Evolutionary conservation across 2,329 filamentous ascomycete species (phyloP).

Genomic region (Exophiala lecanii-corni): DNA sequence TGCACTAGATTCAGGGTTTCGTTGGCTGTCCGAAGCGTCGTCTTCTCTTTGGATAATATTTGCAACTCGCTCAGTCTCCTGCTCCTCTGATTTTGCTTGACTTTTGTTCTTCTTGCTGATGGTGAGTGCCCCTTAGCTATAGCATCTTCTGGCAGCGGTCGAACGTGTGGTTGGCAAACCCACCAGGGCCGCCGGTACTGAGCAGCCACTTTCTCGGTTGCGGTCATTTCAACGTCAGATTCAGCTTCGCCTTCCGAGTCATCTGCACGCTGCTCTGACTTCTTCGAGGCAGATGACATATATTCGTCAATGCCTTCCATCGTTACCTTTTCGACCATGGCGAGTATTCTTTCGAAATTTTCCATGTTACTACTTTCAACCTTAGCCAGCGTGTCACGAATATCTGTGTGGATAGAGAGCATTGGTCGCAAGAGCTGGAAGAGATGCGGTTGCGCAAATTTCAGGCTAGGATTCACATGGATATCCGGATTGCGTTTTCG

Average conservation of each 20-base stretch:
- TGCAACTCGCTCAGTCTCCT: constrained; percentile 20
- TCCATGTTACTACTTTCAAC: constrained; percentile 65
- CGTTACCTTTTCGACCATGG: constrained; percentile 69
- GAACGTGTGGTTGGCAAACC: constrained; percentile 81
- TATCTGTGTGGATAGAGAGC: constrained; percentile 71
- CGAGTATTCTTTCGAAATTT: constrained; percentile 71
- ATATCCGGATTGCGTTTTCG: constrained; percentile 39
- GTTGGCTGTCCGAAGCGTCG: neutral
- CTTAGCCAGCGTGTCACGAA: constrained; percentile 77
- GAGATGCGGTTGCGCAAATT: constrained; percentile 81
- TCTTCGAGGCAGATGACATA: constrained; percentile 25
- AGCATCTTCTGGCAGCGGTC: constrained; percentile 83
- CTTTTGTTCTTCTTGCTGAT: constrained; percentile 58
- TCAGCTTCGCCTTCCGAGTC: constrained; percentile 33
- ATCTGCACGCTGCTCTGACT: neutral
- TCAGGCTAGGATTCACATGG: constrained; percentile 62
- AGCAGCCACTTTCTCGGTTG: constrained; percentile 58
- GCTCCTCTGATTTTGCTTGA: constrained; percentile 18
- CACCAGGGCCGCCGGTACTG: constrained; percentile 80
- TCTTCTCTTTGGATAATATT: constrained; percentile 5
- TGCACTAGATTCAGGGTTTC: neutral
- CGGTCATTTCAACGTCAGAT: constrained; percentile 28
- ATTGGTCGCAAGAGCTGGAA: constrained; percentile 87
- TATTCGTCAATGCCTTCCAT: constrained; percentile 38
- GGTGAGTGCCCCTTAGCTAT: constrained; percentile 72